These are phyloP conservation scores for Xylaria palmicola DNA, from an alignment of 495 filamentous ascomycete species.

Conservation along the genomic window DNA sequence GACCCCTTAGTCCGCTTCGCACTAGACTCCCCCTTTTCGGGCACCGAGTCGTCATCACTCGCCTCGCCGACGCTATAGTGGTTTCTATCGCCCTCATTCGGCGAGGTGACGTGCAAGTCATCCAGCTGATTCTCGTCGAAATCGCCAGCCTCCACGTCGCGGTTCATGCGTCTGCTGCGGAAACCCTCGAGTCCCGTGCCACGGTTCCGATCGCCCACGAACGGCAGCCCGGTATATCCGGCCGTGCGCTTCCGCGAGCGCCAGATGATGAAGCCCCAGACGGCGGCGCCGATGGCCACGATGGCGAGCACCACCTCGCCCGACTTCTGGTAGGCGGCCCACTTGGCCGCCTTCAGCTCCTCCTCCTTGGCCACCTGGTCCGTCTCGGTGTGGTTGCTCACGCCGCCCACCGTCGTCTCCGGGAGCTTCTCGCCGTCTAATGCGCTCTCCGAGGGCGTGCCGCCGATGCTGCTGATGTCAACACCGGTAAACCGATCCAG, in stretches of 20 bases:
- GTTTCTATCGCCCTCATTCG: constrained; percentile 35
- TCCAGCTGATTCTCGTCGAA: constrained; percentile 91
- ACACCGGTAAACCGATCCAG: constrained; percentile 94
- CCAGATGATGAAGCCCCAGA: constrained; percentile 88
- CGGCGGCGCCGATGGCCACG: constrained; percentile 71
- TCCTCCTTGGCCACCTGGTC: constrained; percentile 67
- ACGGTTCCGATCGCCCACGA: constrained; percentile 20
- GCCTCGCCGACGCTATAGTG: constrained; percentile 59
- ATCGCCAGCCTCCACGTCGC: constrained; percentile 77
- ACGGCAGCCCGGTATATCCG: constrained; percentile 54
- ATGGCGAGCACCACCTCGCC: constrained; percentile 88
- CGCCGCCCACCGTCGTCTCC: constrained; percentile 80
- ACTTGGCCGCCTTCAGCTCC: constrained; percentile 80
- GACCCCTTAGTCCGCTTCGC: constrained; percentile 4
- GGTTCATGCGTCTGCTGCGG: constrained; percentile 46
- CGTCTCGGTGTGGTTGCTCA: constrained; percentile 71
- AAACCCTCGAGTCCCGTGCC: constrained; percentile 46
- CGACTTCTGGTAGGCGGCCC: constrained; percentile 88
- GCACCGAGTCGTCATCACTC: constrained; percentile 51
- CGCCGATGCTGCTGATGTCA: constrained; percentile 89
- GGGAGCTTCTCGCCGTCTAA: constrained; percentile 89
- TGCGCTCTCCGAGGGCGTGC: constrained; percentile 74
- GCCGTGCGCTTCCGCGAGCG: constrained; percentile 61
- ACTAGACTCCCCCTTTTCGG: constrained; percentile 21
- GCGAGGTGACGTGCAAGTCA: constrained; percentile 59